Base-by-base conservation (phyloP, 129 eudicot species). In the Ambrosia artemisiifolia region DNA sequence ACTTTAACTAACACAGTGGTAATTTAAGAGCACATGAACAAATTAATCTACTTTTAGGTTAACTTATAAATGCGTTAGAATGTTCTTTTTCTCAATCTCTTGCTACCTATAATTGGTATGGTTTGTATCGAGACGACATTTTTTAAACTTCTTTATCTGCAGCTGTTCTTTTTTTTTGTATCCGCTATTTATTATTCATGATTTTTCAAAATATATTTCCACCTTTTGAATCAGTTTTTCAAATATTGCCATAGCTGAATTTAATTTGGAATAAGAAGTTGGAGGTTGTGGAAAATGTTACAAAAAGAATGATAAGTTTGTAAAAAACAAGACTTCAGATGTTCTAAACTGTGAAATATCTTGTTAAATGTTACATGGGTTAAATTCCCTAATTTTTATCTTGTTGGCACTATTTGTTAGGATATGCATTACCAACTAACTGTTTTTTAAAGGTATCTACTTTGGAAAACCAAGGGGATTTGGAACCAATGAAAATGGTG, bases 381-480 rank as follows among this genome's bases (percentile, higher is more conserved):
- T 51, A 51, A 16, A 51, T 51, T 48, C 54, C 7, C 19, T 48
- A 48, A 14, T 20, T 55, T 55, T 34, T 0, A 55, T 55, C 19
- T 32, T 75, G 5, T 42, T 16, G 56, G 17, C 42, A 43, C 5
- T 66, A n/a, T 59, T 34, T 6, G 4, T 19, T 11, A 5, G 34
- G 42, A 24, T n/a, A n/a, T 71, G 5, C 53, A 40, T 59, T 36
- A 67, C 56, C 12, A 14, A 33, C 18, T 72, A 42, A 14, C 44
- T 62, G 3, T 48, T 61, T 56, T 12, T 32, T 33, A 46, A 71
- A 94, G 99, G 99, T 70, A 94, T 94, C 44, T 90, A 94, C 80
- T 94, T 94, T 84, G 99, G 99, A 68, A 84, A 90, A 78, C 99
- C 99, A 28, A 90, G 99, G 84, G 99, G 99, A 57, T 84, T 94